Conservation (phyloP, 352 stramenopile genomes). For the Phytophthora boehmeriae region DNA sequence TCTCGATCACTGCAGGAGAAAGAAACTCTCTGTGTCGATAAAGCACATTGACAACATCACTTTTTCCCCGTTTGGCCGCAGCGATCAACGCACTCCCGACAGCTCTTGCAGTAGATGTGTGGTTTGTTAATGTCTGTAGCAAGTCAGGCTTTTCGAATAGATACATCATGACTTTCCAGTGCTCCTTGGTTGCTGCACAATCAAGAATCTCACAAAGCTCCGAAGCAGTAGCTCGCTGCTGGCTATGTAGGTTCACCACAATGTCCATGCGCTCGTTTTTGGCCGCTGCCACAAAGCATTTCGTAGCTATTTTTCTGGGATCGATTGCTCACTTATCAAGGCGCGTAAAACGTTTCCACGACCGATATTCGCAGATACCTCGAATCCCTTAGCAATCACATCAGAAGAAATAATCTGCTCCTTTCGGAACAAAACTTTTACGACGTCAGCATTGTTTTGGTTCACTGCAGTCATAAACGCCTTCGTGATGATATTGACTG, state of each 20-base stretch:
- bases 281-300: neutral
- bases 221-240: neutral
- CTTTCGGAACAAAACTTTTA: neutral
- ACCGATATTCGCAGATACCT: neutral
- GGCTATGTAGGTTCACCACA: neutral
- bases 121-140: no score
- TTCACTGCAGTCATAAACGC: neutral
- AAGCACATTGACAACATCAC: no score
- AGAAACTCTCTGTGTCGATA: no score
- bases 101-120: no score
- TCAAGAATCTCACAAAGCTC: neutral
- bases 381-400: neutral
- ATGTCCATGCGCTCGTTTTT: neutral
- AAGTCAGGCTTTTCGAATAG: neutral
- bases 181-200: neutral
- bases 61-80: no score
- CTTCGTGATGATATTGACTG: neutral
- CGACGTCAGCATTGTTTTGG: constrained; percentile 1
- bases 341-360: neutral
- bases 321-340: no score
- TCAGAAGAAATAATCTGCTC: neutral
- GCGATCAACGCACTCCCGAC: no score
- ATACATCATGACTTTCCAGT: neutral
- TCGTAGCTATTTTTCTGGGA: neutral
- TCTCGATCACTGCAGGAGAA: no score